A percentile compares a stretch with the other conserved stretches of the same genome.
Conservation (phyloP, 495 filamentous ascomycete genomes). For the Lophiotrema nucula region DNA sequence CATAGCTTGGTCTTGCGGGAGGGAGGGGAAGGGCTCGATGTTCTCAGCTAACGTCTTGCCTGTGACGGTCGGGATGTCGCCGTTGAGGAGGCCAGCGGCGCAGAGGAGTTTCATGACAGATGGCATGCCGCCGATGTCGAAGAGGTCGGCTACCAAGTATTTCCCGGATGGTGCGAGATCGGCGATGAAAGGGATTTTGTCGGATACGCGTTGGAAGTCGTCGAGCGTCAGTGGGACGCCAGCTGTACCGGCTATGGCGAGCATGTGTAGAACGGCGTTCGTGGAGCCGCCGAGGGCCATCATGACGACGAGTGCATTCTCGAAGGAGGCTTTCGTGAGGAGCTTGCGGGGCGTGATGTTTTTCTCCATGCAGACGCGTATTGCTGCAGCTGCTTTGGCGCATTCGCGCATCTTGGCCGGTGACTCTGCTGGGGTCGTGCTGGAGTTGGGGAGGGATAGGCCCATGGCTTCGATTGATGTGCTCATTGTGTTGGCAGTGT, state of each 20-base stretch:
- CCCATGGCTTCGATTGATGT: constrained; percentile 97
- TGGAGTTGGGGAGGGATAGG: constrained; percentile 82
- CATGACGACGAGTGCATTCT: constrained; percentile 89
- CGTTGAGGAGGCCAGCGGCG: constrained; percentile 77
- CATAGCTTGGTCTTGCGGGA: constrained; percentile 78
- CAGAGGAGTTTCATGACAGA: constrained; percentile 90
- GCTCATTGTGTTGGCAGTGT: constrained; percentile 97
- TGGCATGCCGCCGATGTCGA: constrained; percentile 86
- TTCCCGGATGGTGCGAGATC: constrained; percentile 85
- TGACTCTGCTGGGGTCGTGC: constrained; percentile 80
- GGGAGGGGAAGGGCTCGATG: constrained; percentile 73
- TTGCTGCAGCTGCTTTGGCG: constrained; percentile 78
- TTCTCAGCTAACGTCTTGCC: constrained; percentile 89
- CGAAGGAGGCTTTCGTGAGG: constrained; percentile 80
- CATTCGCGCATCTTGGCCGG: constrained; percentile 93
- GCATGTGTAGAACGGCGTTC: constrained; percentile 89
- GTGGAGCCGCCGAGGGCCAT: constrained; percentile 91
- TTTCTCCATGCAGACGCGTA: constrained; percentile 80
- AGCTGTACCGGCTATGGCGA: constrained; percentile 92
- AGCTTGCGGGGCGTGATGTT: constrained; percentile 84
- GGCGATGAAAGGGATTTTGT: constrained; percentile 92
- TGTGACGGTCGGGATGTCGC: constrained; percentile 84
- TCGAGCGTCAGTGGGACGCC: constrained; percentile 79
- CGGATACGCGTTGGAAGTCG: constrained; percentile 81
- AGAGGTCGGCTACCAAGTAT: constrained; percentile 94